Percentiles rank a stretch among this genome's conserved stretches.
Conservation (phyloP, 805 yeast species). For the Sugiyamaella smithiae region DNA sequence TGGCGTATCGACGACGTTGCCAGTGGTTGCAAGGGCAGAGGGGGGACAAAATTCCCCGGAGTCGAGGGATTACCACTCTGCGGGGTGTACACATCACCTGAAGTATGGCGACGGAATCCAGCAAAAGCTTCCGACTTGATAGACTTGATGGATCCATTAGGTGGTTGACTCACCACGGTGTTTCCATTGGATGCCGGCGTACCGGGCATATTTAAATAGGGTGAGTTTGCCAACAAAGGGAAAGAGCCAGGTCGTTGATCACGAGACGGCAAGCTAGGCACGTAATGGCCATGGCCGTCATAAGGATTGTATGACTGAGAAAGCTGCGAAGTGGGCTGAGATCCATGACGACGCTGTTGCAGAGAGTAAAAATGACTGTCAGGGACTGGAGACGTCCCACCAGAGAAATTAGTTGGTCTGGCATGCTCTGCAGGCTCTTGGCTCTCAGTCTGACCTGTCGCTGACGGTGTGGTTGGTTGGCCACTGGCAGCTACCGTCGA, state of each 20-base stretch:
- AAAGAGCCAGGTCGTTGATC: conserved; percentile 30
- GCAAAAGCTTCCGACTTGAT: not conserved
- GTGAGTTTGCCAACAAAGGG: conserved; percentile 19
- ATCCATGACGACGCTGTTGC: not conserved
- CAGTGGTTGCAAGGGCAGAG: not conserved
- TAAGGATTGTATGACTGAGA: not conserved
- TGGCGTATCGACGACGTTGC: conserved; percentile 6
- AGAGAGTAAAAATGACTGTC: not conserved
- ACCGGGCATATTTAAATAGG: conserved; percentile 3
- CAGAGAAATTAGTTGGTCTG: not conserved
- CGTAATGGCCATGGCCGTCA: not conserved
- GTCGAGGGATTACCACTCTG: not conserved
- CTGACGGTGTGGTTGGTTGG: not conserved
- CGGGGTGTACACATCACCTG: conserved; percentile 19
- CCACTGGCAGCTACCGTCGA: not conserved
- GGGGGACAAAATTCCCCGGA: not conserved
- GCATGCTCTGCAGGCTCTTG: not conserved
- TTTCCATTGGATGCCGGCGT: not conserved
- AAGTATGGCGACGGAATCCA: conserved; percentile 23
- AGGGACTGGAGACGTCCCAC: not conserved
- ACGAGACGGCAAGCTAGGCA: conserved; percentile 16
- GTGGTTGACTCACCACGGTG: not conserved
- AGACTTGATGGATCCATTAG: not conserved
- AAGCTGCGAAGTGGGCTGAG: not conserved
- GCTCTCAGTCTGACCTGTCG: not conserved